These are phyloP conservation scores for Nyctanthes arbortristis DNA, from an alignment of 257 asterid species.

Conservation along the genomic window DNA sequence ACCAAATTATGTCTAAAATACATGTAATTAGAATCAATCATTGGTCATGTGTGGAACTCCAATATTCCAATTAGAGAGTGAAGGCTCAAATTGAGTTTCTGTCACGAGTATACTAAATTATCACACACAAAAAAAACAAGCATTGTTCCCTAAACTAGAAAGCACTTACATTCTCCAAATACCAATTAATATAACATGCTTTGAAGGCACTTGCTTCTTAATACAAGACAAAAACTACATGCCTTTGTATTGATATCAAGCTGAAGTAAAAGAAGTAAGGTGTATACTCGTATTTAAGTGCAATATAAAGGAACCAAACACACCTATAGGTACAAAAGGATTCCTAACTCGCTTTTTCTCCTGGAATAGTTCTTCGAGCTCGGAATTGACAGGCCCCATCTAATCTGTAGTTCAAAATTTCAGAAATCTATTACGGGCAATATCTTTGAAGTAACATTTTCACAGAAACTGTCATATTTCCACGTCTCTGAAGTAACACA, in stretches of 20 bases:
- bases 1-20: not conserved
- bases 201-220: not conserved
- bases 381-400: conserved; percentile 72
- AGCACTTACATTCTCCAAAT: not conserved
- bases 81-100: not conserved
- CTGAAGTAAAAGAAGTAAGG: not conserved
- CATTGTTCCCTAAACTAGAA: not conserved
- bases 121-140: too few relatives aligned
- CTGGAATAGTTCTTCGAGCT: conserved; percentile 63
- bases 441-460: not conserved
- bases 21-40: not conserved
- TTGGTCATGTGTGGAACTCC: not conserved
- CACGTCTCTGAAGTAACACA: not conserved
- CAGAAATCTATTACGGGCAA: not conserved
- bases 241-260: not conserved
- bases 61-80: too few relatives aligned
- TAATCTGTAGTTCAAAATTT: conserved; percentile 30
- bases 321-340: conserved; percentile 86
- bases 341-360: conserved; percentile 69
- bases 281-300: too few relatives aligned
- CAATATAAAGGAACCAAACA: conserved; percentile 12
- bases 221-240: not conserved
- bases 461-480: not conserved
- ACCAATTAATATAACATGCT: not conserved
- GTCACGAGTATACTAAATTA: too few relatives aligned